Percentiles rank a stretch among this genome's conserved stretches.
phyloP scores from a whole-genome alignment of 495 filamentous ascomycete species.

The Tuber calosporum region DNA sequence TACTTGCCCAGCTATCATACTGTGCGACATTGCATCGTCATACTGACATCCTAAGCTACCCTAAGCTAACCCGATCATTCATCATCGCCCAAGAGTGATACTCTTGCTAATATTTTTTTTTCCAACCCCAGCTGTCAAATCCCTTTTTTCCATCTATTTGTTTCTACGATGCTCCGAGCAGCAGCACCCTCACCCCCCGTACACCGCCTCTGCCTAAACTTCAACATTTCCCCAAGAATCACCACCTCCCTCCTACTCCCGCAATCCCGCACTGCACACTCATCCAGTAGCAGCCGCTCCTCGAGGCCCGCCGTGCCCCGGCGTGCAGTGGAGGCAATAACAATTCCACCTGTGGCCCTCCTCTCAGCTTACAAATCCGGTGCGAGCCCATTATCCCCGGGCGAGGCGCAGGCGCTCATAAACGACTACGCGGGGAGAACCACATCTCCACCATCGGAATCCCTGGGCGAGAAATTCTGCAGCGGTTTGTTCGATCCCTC shows the following conservation, averaged over 20 bases:
- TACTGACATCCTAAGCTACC: background rate
- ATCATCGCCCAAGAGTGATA: no score
- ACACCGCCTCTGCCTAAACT: background rate
- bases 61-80: background rate
- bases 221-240: background rate
- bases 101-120: background rate
- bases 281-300: background rate
- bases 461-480: constrained; percentile 16
- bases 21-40: background rate
- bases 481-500: constrained; percentile 11
- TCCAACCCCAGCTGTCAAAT: background rate
- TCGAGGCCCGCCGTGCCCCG: background rate
- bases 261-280: background rate
- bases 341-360: constrained; percentile 20
- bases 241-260: background rate
- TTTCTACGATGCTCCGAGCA: background rate
- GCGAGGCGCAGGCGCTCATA: constrained; percentile 19
- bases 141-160: background rate
- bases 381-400: constrained; percentile 24
- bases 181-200: background rate
- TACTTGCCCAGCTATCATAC: background rate
- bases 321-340: background rate
- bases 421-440: constrained; percentile 22
- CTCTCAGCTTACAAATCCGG: constrained; percentile 30
- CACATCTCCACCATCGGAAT: constrained; percentile 16